Percentiles rank a stretch among this genome's conserved stretches.
Conservation (phyloP, 202 grass and related monocot species). For the Setaria viridis region DNA sequence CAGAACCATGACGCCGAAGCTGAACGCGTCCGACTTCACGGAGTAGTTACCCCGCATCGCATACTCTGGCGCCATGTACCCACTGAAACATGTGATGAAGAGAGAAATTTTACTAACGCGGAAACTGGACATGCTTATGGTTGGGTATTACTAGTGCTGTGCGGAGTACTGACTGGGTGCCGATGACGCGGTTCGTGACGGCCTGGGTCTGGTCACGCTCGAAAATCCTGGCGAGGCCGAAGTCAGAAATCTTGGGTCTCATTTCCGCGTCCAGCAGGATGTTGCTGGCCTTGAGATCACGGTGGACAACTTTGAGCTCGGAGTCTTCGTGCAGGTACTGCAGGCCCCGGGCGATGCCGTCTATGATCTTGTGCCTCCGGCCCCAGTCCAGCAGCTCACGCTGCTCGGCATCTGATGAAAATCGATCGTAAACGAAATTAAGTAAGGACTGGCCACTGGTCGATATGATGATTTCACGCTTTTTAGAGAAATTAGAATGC, state of each 20-base stretch:
- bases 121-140: too few species aligned
- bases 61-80: slow-evolving; percentile 79
- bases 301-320: slow-evolving; percentile 64
- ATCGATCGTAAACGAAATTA: too few species aligned
- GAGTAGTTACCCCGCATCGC: slow-evolving; percentile 59
- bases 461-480: too few species aligned
- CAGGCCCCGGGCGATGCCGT: slow-evolving; percentile 55
- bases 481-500: too few species aligned
- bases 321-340: slow-evolving; percentile 75
- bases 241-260: slow-evolving; percentile 77
- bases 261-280: slow-evolving; percentile 67
- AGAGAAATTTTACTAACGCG: too few species aligned
- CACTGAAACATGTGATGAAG: slow-evolving; percentile 37
- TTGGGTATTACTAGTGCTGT: not conserved
- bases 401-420: slow-evolving; percentile 30
- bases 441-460: too few species aligned
- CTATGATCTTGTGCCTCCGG: slow-evolving; percentile 62
- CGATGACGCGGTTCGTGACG: slow-evolving; percentile 52
- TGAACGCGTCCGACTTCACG: slow-evolving; percentile 63
- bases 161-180: slow-evolving; percentile 58
- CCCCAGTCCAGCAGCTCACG: slow-evolving; percentile 48
- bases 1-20: slow-evolving; percentile 63
- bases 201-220: slow-evolving; percentile 57
- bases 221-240: slow-evolving; percentile 68
- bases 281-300: slow-evolving; percentile 90